Base-by-base conservation (phyloP, 148 eudicot species). In the Gaultheria prostrata region DNA sequence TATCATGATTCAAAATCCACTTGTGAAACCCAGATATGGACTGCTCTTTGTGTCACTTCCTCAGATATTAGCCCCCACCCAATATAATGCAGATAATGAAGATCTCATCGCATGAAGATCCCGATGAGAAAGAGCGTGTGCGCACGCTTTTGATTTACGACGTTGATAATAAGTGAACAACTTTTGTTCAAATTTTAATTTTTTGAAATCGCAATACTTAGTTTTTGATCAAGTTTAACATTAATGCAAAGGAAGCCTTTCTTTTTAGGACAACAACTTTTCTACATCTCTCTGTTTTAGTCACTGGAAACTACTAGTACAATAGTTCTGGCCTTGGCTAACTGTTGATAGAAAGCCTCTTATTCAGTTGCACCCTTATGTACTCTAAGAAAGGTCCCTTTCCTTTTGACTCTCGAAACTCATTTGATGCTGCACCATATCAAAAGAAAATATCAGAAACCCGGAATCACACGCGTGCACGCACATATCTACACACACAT, bases 401-500 rank as follows among this genome's bases (percentile, higher is more conserved):
- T 18, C 33, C 30, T 57, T 82, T 84, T 56, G 61, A 82, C 71
- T 61, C 39, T 79, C 83, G 30, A 50, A 43, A 50, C 71, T 28
- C 84, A 83, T 71, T 45, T 21, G 67, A 17, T 70, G 39, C 79
- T 73, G 77, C 70, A 56, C 70, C 70, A 13, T n/a, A 76, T 1
- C 3, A 2, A 12, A 21, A 57, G 45, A 76, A 35, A 20, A 53
- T 21, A 57, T 21, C 26, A 83, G 71, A 56, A 83, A 83, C 35
- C 6, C 24, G 53, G 54, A 13, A 26, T 46, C 32, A n/a, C 4
- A 2, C 18, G 0, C 4, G 43, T 39, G 43, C 43, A 39, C 7
- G 6, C 43, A 6, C 43, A 39, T 39, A 6, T 46, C 14, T 11
- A 33, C 28, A 33, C 6, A 8, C 14, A 69, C 12, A 28, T 4